phyloP scores from a whole-genome alignment of 2,329 filamentous ascomycete species.

The Sarocladium strictum region DNA sequence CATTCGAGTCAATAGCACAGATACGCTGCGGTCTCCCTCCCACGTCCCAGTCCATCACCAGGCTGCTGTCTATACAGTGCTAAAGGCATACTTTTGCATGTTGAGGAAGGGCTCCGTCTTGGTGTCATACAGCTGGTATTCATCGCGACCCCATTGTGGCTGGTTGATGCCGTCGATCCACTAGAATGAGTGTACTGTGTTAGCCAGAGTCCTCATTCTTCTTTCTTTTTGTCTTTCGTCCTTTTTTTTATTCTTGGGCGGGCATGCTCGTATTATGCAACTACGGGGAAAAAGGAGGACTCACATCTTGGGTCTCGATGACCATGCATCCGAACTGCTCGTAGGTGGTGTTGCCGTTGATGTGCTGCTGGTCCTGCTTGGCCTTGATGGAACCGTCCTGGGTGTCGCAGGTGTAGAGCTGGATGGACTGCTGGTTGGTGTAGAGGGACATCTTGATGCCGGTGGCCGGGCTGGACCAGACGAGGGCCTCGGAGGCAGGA shows the following conservation, averaged over 20 bases:
- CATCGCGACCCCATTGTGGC: slow-evolving; percentile 6
- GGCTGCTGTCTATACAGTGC: slow-evolving; percentile 1
- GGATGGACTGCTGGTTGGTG: slow-evolving; percentile 5
- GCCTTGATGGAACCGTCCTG: slow-evolving; percentile 9
- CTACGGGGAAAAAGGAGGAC: neutral
- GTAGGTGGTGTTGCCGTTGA: slow-evolving; percentile 8
- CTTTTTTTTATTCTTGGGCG: no score
- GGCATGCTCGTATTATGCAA: no score
- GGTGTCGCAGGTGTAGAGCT: slow-evolving; percentile 7
- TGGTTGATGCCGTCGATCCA: slow-evolving; percentile 8
- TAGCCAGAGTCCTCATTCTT: neutral
- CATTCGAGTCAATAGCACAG: no score
- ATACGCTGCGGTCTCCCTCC: no score
- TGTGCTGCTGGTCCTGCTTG: slow-evolving; percentile 8
- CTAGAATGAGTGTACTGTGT: neutral
- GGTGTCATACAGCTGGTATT: slow-evolving; percentile 7
- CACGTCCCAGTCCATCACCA: no score
- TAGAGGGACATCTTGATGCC: slow-evolving; percentile 8
- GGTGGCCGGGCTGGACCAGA: slow-evolving; percentile 8
- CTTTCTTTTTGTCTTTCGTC: no score
- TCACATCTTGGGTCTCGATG: slow-evolving; percentile 8
- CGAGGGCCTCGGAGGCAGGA: slow-evolving; percentile 1
- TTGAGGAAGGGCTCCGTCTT: slow-evolving; percentile 8
- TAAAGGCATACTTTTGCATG: slow-evolving; percentile 8
- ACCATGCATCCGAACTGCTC: slow-evolving; percentile 9